Conservation (phyloP, 2,329 filamentous ascomycete genomes). For the Alternaria triticimaculans region DNA sequence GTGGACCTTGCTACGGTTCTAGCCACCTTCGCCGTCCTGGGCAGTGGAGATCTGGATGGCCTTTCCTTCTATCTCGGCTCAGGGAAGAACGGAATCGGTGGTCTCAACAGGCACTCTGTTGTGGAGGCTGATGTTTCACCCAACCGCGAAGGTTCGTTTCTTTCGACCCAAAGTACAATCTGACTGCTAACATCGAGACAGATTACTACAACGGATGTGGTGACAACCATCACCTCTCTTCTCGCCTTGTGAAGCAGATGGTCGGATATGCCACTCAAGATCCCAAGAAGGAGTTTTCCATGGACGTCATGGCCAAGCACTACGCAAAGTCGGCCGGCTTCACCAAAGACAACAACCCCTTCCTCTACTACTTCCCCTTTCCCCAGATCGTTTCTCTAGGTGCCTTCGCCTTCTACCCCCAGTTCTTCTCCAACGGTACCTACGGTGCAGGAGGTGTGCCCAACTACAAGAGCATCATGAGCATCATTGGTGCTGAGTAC, state of each 20-base stretch:
- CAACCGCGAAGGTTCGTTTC: slow-evolving; percentile 49
- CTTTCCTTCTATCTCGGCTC: slow-evolving; percentile 29
- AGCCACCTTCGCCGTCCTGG: slow-evolving; percentile 25
- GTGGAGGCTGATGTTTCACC: slow-evolving; percentile 41
- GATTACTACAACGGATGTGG: slow-evolving; percentile 48
- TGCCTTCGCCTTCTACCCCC: slow-evolving; percentile 43
- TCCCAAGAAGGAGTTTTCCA: slow-evolving; percentile 27
- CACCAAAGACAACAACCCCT: slow-evolving; percentile 51
- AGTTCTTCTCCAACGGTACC: slow-evolving; percentile 46
- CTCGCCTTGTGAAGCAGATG: slow-evolving; percentile 22
- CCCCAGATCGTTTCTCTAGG: slow-evolving; percentile 58
- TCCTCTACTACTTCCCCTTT: slow-evolving; percentile 43
- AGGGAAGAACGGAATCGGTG: slow-evolving; percentile 25
- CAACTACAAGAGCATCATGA: slow-evolving; percentile 47
- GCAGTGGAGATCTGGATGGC: slow-evolving; percentile 29
- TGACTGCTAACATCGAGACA: slow-evolving; percentile 33
- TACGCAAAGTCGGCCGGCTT: slow-evolving; percentile 52
- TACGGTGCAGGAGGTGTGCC: slow-evolving; percentile 46
- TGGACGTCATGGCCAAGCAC: slow-evolving; percentile 37
- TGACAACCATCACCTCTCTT: slow-evolving; percentile 52
- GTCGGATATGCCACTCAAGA: slow-evolving; percentile 24
- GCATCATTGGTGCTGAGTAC: slow-evolving; percentile 57
- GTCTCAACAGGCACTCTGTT: slow-evolving; percentile 52
- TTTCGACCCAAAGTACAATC: slow-evolving; percentile 16
- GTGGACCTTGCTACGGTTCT: slow-evolving; percentile 43